phyloP scores from a whole-genome alignment of 176 grass and related monocot species.

The Cymbopogon citratus region DNA sequence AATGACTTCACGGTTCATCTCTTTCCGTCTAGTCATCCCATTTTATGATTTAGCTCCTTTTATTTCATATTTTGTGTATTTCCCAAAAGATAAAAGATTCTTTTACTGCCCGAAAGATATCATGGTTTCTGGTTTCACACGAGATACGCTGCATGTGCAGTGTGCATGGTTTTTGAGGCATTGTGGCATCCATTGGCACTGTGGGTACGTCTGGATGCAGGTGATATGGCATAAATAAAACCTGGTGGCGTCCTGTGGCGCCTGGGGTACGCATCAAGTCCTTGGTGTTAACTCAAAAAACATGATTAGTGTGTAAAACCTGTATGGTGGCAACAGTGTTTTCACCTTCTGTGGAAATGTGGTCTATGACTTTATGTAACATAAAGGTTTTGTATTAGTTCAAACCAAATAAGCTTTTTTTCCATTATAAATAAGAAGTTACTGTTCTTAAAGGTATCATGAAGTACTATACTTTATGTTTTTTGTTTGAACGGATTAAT shows the following conservation, averaged over 20 bases:
- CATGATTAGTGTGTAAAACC: not conserved
- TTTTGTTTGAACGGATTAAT: conserved; percentile 17
- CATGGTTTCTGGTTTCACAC: not conserved
- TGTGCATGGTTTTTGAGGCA: not conserved
- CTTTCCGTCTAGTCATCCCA: not conserved
- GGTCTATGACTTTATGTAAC: not conserved
- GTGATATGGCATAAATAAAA: not conserved
- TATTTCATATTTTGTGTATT: not conserved
- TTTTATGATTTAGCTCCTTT: conserved; percentile 12
- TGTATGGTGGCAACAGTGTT: not conserved
- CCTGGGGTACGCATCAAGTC: not conserved
- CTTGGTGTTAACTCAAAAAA: not conserved
- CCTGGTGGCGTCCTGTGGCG: not conserved
- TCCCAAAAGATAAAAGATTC: conserved; percentile 9
- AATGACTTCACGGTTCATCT: not conserved
- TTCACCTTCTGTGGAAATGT: not conserved
- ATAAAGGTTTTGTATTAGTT: not conserved
- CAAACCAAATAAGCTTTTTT: not conserved
- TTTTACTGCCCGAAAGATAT: not conserved
- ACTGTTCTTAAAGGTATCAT: not conserved
- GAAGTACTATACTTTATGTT: not conserved
- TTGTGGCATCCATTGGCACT: not conserved
- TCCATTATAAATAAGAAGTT: conserved; percentile 14
- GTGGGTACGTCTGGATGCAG: not conserved
- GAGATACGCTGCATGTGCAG: not conserved